A percentile compares a stretch with the other conserved stretches of the same genome.
These are phyloP conservation scores for Thraustotheca clavata DNA, from an alignment of 352 stramenopile genomes.

Conservation along the genomic window DNA sequence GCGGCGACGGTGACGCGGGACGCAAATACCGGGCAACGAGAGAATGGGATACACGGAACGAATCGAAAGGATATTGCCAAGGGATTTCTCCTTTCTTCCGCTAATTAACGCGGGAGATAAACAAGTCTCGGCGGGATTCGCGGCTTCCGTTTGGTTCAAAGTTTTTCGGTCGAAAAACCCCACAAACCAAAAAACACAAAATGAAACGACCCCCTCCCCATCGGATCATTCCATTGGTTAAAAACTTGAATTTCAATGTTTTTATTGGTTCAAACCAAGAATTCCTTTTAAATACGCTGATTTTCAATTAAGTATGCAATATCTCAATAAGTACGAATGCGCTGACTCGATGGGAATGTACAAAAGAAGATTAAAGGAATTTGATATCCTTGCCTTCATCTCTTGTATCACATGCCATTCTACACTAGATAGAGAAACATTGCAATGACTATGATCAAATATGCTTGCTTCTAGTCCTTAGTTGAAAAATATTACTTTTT, in stretches of 20 bases:
- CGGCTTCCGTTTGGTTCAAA: constrained; percentile 8
- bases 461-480: too few species aligned
- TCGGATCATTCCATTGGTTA: constrained; percentile 9
- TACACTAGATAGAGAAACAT: too few species aligned
- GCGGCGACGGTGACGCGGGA: too few species aligned
- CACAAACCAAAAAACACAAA: constrained; percentile 22
- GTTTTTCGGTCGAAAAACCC: constrained; percentile 23
- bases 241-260: neutral
- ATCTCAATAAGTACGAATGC: neutral
- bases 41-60: too few species aligned
- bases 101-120: neutral
- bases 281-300: neutral
- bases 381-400: too few species aligned
- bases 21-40: too few species aligned
- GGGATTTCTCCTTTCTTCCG: too few species aligned
- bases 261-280: constrained; percentile 14
- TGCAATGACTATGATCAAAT: too few species aligned
- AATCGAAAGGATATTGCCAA: too few species aligned
- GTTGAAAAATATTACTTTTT: too few species aligned
- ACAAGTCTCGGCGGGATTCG: neutral
- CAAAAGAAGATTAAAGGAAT: too few species aligned
- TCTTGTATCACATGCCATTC: too few species aligned
- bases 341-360: constrained; percentile 9
- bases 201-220: constrained; percentile 22
- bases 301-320: neutral